Percentiles rank a stretch among this genome's conserved stretches.
Conservation (phyloP, 306 rosid genomes). For the Morella rubra region DNA sequence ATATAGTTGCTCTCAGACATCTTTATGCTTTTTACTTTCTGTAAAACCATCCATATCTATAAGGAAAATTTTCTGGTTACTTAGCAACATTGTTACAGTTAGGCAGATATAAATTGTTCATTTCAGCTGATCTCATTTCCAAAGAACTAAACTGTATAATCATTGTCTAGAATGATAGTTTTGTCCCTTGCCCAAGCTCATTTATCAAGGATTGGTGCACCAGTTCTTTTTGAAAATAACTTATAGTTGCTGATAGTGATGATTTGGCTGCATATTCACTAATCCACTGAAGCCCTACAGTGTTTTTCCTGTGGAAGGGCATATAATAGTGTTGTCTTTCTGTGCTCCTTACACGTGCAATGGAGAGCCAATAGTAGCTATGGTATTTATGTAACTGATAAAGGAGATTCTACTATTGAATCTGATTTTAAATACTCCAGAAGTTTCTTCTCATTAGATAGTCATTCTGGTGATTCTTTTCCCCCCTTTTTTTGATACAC, state of each 20-base stretch:
- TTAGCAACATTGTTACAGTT: neutral
- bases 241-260: neutral
- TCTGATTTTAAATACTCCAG: neutral
- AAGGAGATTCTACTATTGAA: neutral
- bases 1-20: constrained; percentile 16
- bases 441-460: neutral
- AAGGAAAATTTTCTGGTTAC: neutral
- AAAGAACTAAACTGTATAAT: neutral
- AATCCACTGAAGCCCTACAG: neutral
- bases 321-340: neutral
- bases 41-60: neutral
- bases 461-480: neutral
- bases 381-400: neutral
- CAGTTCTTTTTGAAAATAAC: neutral
- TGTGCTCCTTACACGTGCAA: neutral
- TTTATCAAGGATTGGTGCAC: neutral
- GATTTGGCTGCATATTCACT: neutral
- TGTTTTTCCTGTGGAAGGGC: neutral
- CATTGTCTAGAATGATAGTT: neutral
- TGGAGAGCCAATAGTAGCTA: neutral
- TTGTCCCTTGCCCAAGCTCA: neutral
- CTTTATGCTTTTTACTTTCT: neutral
- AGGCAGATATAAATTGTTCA: neutral
- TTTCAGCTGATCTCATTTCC: neutral
- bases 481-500: neutral